phyloP scores from a whole-genome alignment of 2,329 filamentous ascomycete genomes.

The Paracamarosporium sp. region DNA sequence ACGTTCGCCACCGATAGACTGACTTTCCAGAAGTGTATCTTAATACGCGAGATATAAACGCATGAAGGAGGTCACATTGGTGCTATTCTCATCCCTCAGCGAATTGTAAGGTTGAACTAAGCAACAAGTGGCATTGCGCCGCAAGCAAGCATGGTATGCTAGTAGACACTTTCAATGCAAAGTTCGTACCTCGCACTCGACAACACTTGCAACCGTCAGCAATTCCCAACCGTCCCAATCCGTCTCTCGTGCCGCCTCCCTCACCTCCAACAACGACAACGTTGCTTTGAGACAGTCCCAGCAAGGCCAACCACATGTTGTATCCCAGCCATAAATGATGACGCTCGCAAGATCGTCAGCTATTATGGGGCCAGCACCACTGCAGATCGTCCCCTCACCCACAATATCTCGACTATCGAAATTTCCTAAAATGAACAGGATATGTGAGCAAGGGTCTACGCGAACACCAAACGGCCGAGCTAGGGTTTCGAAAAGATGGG shows the following conservation, averaged over 20 bases:
- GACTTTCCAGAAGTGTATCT: background rate
- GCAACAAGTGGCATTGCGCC: background rate
- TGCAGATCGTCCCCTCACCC: background rate
- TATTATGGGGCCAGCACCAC: background rate
- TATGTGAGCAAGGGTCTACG: background rate
- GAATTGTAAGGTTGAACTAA: background rate
- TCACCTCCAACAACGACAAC: background rate
- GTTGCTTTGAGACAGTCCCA: background rate
- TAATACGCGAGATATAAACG: background rate
- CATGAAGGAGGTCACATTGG: background rate
- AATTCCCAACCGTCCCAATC: background rate
- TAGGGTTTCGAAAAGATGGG: constrained; percentile 7
- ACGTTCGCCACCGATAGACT: background rate
- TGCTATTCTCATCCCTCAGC: background rate
- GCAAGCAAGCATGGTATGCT: background rate
- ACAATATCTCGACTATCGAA: constrained; percentile 4
- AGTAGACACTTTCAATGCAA: background rate
- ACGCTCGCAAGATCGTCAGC: background rate
- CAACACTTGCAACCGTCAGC: background rate
- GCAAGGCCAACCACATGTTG: background rate
- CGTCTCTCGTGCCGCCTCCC: background rate
- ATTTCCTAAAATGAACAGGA: constrained; percentile 3
- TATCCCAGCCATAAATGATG: background rate
- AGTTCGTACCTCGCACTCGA: background rate
- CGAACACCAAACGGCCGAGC: background rate